Evolutionary conservation across 2,329 filamentous ascomycete genomes (phyloP).

Genomic region (Alternaria arborescens): DNA sequence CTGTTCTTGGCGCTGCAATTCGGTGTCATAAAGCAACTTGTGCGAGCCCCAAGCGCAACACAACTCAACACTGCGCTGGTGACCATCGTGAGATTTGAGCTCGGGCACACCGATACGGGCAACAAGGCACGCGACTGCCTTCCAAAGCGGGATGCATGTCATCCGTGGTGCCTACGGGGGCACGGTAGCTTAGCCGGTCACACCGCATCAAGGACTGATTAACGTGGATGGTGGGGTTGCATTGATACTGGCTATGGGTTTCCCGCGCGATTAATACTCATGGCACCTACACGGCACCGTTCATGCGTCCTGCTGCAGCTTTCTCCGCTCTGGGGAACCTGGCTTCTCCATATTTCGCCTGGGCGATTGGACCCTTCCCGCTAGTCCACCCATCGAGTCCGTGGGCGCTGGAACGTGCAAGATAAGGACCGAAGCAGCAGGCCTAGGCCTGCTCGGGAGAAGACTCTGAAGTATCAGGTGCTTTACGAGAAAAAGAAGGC

Average conservation of each 20-base stretch:
- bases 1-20: not conserved
- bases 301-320: constrained; percentile 9
- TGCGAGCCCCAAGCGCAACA: not conserved
- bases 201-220: constrained; percentile 36
- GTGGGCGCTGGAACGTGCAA: not conserved
- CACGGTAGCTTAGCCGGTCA: constrained; percentile 21
- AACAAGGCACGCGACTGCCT: constrained; percentile 39
- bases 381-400: not conserved
- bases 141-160: constrained; percentile 5
- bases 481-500: constrained; percentile 75
- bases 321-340: constrained; percentile 10
- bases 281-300: not conserved
- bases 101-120: constrained; percentile 12
- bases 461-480: not conserved
- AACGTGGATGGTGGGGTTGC: constrained; percentile 20
- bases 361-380: constrained; percentile 2
- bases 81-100: not conserved
- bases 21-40: not conserved
- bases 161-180: constrained; percentile 2
- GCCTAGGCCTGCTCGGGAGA: not conserved
- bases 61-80: not conserved
- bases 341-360: constrained; percentile 9
- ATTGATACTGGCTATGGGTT: constrained; percentile 22
- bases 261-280: constrained; percentile 7
- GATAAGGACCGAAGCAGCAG: not conserved